phyloP scores from a whole-genome alignment of 2,329 filamentous ascomycete genomes.

The Allantophomopsis lycopodina region DNA sequence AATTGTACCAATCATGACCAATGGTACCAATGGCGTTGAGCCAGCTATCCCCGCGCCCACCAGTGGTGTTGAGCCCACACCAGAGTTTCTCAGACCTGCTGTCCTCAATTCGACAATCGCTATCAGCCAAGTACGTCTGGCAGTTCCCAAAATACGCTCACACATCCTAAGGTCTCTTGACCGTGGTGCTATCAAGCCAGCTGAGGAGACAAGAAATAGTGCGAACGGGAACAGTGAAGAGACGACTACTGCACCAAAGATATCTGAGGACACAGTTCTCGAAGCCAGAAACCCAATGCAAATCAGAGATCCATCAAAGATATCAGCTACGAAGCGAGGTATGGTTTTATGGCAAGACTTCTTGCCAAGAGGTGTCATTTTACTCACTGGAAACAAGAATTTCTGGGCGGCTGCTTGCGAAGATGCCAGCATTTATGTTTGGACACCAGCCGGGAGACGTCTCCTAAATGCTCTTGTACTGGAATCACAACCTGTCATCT shows the following conservation, averaged over 20 bases:
- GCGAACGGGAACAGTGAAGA: constrained; percentile 41
- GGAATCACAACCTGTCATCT: constrained; percentile 85
- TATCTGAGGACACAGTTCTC: constrained; percentile 58
- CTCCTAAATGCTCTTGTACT: constrained; percentile 74
- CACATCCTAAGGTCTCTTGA: constrained; percentile 77
- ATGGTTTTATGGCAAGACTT: constrained; percentile 88
- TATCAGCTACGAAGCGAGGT: constrained; percentile 71
- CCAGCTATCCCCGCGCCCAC: constrained; percentile 52
- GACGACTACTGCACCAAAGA: constrained; percentile 27
- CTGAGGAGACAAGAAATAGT: constrained; percentile 18
- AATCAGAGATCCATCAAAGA: constrained; percentile 68
- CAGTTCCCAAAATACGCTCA: constrained; percentile 73
- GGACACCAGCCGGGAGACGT: constrained; percentile 83
- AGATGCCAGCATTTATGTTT: constrained; percentile 78
- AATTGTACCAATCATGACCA: constrained; percentile 60
- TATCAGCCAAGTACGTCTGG: constrained; percentile 71
- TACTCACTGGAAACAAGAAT: constrained; percentile 78
- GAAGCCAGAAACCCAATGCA: constrained; percentile 64
- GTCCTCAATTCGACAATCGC: constrained; percentile 72
- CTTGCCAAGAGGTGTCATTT: constrained; percentile 71
- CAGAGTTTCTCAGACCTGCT: constrained; percentile 78
- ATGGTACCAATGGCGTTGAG: constrained; percentile 65
- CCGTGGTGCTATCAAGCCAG: constrained; percentile 33
- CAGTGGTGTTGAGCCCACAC: constrained; percentile 51
- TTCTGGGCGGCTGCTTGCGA: constrained; percentile 93